A percentile compares a stretch with the other conserved stretches of the same genome.
phyloP scores from a whole-genome alignment of 2,329 filamentous ascomycete genomes.

The Pseudogymnoascus sp. region DNA sequence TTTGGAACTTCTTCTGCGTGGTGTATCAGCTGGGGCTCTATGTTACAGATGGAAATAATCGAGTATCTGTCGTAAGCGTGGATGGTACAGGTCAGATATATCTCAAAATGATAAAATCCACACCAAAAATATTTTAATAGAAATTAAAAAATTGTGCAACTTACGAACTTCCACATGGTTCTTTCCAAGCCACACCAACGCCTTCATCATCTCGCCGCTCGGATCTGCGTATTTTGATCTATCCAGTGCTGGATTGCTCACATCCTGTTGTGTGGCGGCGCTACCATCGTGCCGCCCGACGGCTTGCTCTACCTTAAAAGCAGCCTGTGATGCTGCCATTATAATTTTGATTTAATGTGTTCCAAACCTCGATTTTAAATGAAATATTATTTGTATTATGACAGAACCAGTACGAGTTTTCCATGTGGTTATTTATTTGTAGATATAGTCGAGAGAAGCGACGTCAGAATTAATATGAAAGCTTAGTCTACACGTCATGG shows the following conservation, averaged over 20 bases:
- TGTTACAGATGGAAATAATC: background rate
- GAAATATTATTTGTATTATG: background rate
- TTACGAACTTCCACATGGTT: conserved; percentile 63
- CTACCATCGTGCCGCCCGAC: conserved; percentile 64
- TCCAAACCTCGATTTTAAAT: background rate
- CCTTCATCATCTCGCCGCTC: conserved; percentile 61
- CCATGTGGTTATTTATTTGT: background rate
- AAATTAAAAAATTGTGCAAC: conserved; percentile 16
- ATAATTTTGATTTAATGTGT: background rate
- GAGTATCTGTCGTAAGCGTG: background rate
- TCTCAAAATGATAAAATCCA: background rate
- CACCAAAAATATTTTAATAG: background rate
- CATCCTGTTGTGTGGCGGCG: conserved; percentile 59
- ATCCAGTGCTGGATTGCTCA: conserved; percentile 54
- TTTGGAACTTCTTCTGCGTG: conserved; percentile 20
- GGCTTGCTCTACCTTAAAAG: conserved; percentile 56
- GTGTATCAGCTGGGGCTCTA: background rate
- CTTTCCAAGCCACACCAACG: conserved; percentile 75
- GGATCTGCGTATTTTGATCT: conserved; percentile 42
- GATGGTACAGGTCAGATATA: background rate
- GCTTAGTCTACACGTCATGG: background rate
- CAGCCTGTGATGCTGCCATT: conserved; percentile 44
- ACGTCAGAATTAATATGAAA: background rate
- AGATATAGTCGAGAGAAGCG: background rate
- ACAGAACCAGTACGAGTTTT: background rate